Evolutionary conservation across 1,139 yeast genomes (phyloP).

Genomic region (Yamadazyma mexicana): DNA sequence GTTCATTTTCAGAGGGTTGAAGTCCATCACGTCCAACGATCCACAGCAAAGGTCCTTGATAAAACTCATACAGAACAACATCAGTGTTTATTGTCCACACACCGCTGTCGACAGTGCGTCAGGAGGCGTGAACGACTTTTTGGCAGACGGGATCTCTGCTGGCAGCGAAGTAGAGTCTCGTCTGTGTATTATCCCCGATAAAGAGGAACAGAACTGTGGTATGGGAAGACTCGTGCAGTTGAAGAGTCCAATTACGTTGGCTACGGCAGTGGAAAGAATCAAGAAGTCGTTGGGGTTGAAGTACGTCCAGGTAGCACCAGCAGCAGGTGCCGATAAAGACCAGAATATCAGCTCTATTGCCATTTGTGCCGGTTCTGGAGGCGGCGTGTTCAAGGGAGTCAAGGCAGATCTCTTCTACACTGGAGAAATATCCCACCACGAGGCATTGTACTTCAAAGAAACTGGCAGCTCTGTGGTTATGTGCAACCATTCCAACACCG

Average conservation of each 20-base stretch:
- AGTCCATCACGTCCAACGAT: conserved; percentile 63
- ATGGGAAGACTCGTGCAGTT: conserved; percentile 77
- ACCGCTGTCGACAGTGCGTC: conserved; percentile 92
- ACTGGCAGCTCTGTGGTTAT: conserved; percentile 71
- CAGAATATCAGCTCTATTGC: conserved; percentile 59
- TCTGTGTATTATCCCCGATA: conserved; percentile 31
- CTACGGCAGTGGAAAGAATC: conserved; percentile 48
- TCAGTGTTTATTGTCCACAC: conserved; percentile 92
- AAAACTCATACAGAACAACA: conserved; percentile 67
- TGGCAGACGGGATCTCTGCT: conserved; percentile 60
- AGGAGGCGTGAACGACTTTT: conserved; percentile 93
- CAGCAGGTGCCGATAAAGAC: conserved; percentile 28
- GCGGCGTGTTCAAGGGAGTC: conserved; percentile 60
- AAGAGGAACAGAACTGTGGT: conserved; percentile 46
- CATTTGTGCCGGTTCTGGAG: conserved; percentile 95
- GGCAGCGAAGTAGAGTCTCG: conserved; percentile 22
- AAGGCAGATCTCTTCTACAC: conserved; percentile 79
- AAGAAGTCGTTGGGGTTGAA: conserved; percentile 54
- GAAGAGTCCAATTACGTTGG: conserved; percentile 41
- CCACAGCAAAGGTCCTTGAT: conserved; percentile 82
- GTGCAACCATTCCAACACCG: conserved; percentile 91
- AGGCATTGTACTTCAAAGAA: conserved; percentile 70
- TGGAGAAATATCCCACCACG: conserved; percentile 95
- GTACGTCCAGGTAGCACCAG: conserved; percentile 64
- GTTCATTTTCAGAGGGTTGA: conserved; percentile 86